Conservation (phyloP, 345 rosid genomes). For the Euphorbia peplus region DNA sequence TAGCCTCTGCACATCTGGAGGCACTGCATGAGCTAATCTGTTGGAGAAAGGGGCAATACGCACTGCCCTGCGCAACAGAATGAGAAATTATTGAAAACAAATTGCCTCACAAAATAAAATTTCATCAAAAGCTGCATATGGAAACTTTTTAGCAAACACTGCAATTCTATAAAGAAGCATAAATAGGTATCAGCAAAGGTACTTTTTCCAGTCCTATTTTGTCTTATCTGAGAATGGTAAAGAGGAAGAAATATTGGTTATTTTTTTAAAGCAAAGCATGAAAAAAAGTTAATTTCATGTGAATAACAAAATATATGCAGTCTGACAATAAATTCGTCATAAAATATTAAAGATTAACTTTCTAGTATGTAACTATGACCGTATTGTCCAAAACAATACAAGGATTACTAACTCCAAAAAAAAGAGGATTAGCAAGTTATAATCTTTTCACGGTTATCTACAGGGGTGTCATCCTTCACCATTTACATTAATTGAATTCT, state of each 20-base stretch:
- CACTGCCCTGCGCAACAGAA: slow-evolving; percentile 68
- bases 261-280: too few species aligned
- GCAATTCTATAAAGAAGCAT: background rate
- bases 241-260: background rate
- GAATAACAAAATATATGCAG: background rate
- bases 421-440: background rate
- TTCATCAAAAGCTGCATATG: background rate
- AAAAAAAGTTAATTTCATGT: background rate
- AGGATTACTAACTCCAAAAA: too few species aligned
- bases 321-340: too few species aligned
- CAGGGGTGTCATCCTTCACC: background rate
- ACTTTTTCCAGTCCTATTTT: too few species aligned
- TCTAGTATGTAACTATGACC: too few species aligned
- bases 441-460: background rate
- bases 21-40: slow-evolving; percentile 85
- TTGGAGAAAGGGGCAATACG: slow-evolving; percentile 97
- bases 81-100: background rate
- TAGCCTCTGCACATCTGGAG: slow-evolving; percentile 69
- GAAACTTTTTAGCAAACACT: background rate
- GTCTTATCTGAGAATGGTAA: background rate
- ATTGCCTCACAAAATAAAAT: background rate
- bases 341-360: too few species aligned
- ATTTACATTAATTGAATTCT: background rate
- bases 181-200: background rate
- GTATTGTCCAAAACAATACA: too few species aligned